Percentiles rank a stretch among this genome's conserved stretches.
These are phyloP conservation scores for Drechslerella dactyloides DNA, from an alignment of 2,329 filamentous ascomycete genomes.

Conservation along the genomic window DNA sequence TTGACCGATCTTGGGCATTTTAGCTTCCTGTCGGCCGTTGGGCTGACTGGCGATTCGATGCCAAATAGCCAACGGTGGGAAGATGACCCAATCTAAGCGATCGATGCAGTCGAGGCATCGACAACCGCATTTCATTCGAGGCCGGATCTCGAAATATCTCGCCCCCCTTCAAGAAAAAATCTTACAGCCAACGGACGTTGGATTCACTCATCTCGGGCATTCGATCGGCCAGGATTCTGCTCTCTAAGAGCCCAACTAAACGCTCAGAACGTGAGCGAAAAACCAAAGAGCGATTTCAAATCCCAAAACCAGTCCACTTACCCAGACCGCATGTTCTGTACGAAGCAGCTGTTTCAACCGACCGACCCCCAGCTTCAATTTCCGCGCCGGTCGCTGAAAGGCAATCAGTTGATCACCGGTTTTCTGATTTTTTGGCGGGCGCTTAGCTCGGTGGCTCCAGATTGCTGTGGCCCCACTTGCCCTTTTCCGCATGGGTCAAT, in stretches of 20 bases:
- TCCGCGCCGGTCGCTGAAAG: constrained; percentile 28
- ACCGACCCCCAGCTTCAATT: constrained; percentile 19
- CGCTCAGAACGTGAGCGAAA: not conserved
- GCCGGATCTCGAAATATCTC: not conserved
- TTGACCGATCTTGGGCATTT: not conserved
- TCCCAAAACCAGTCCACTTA: not conserved
- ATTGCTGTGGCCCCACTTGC: constrained; percentile 42
- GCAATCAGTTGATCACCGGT: constrained; percentile 46
- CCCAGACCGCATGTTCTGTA: not conserved
- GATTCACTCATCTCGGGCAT: not conserved
- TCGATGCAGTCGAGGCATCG: not conserved
- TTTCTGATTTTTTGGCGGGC: constrained; percentile 27
- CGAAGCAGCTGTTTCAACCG: constrained; percentile 45
- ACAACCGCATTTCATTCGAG: constrained; percentile 23
- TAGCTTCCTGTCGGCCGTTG: constrained; percentile 29
- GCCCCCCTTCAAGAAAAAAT: not conserved
- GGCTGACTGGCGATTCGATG: constrained; percentile 7
- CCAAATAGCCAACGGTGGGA: not conserved
- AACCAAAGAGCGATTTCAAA: not conserved
- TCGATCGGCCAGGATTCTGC: not conserved
- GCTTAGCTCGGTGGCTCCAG: constrained; percentile 27
- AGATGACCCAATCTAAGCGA: constrained; percentile 9
- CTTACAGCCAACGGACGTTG: constrained; percentile 2
- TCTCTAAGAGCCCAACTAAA: too few species aligned
- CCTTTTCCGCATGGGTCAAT: constrained; percentile 25